Evolutionary conservation across 108 stramenopile species (phyloP).

Genomic region (Aureococcus anophagefferens): DNA sequence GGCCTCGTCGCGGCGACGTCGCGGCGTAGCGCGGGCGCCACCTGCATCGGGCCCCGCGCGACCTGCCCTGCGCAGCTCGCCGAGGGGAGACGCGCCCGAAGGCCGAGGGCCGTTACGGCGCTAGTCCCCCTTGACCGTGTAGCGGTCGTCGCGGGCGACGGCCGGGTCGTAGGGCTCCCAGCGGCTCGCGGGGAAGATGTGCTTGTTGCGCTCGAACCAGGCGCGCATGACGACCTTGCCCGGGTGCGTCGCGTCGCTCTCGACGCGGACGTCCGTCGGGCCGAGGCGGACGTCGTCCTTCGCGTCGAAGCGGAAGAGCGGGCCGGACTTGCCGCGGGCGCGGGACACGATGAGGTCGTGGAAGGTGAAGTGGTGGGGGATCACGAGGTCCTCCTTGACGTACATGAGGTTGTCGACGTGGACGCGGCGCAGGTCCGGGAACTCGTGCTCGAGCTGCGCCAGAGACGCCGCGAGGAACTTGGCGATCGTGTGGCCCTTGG

Average conservation of each 20-base stretch:
- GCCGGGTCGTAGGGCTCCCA: conserved; percentile 93
- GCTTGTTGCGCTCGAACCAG: conserved; percentile 96
- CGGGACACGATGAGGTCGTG: conserved; percentile 91
- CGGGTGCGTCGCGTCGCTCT: conserved; percentile 78
- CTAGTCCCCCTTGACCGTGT: conserved; percentile 8
- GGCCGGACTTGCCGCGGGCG: conserved; percentile 88
- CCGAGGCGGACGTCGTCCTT: conserved; percentile 76
- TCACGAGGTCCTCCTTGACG: conserved; percentile 97
- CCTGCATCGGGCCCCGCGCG: too few species aligned
- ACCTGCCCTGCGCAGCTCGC: too few species aligned
- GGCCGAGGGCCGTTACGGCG: too few species aligned
- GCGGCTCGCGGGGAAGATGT: conserved; percentile 91
- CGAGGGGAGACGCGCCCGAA: too few species aligned
- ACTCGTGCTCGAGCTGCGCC: conserved; percentile 35
- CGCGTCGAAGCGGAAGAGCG: conserved; percentile 90
- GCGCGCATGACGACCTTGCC: conserved; percentile 86
- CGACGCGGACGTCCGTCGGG: neutral
- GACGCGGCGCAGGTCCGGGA: conserved; percentile 62
- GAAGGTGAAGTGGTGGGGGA: conserved; percentile 87
- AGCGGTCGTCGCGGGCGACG: conserved; percentile 54
- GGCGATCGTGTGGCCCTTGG: conserved; percentile 77
- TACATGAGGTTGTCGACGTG: conserved; percentile 78
- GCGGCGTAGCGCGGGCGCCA: too few species aligned
- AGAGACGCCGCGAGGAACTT: too few species aligned
- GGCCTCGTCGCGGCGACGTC: too few species aligned